Evolutionary conservation across 768 basidiomycete genomes (phyloP).

Genomic region (Coprinopsis cinerea): DNA sequence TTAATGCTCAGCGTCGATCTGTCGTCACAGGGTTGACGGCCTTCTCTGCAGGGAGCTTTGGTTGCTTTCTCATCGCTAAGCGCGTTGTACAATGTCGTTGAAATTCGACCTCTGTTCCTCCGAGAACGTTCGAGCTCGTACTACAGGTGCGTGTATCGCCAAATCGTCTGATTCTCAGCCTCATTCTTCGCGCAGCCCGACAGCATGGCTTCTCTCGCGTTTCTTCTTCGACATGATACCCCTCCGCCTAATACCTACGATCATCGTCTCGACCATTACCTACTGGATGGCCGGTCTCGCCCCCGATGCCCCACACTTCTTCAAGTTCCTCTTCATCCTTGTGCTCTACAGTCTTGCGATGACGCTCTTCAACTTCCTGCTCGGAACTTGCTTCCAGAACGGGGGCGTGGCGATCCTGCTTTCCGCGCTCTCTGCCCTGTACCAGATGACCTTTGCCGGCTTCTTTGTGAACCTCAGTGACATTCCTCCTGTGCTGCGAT

Average conservation of each 20-base stretch:
- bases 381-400: conserved; percentile 78
- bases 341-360: conserved; percentile 80
- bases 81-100: conserved; percentile 84
- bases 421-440: conserved; percentile 68
- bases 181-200: conserved; percentile 46
- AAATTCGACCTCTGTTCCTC: conserved; percentile 80
- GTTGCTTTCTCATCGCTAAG: conserved; percentile 90
- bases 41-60: conserved; percentile 60
- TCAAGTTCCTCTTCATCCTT: conserved; percentile 91
- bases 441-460: conserved; percentile 85
- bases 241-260: conserved; percentile 81
- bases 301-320: conserved; percentile 72
- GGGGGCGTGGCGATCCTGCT: conserved; percentile 89
- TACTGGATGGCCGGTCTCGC: conserved; percentile 96
- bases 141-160: conserved; percentile 57
- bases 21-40: conserved; percentile 8
- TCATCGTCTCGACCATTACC: conserved; percentile 80
- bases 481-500: conserved; percentile 88
- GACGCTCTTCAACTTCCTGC: conserved; percentile 89
- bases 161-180: not conserved
- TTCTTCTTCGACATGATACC: conserved; percentile 88
- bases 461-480: conserved; percentile 85
- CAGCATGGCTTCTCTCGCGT: conserved; percentile 86
- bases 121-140: conserved; percentile 82
- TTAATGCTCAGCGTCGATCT: conserved; percentile 8